A percentile compares a stretch with the other conserved stretches of the same genome.
Conservation (phyloP, 1,139 yeast species). For the Saccharomyces hybrid region DNA sequence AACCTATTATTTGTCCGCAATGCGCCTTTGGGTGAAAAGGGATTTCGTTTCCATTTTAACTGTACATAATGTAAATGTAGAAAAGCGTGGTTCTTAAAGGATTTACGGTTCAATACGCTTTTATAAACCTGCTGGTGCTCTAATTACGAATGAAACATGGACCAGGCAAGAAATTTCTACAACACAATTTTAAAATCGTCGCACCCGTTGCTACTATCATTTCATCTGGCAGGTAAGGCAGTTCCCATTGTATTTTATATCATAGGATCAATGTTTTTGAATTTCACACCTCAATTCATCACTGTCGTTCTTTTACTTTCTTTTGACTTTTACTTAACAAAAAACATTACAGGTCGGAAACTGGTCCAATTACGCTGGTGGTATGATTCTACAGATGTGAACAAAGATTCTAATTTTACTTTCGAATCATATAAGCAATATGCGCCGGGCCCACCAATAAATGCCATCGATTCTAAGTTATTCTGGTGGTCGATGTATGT, state of each 20-base stretch:
- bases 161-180: slow-evolving; percentile 27
- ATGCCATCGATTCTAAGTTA: slow-evolving; percentile 82
- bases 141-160: slow-evolving; percentile 13
- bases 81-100: neutral
- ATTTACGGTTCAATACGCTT: neutral
- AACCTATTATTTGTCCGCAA: neutral
- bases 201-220: slow-evolving; percentile 26
- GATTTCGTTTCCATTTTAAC: neutral
- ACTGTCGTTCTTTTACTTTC: slow-evolving; percentile 65
- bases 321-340: slow-evolving; percentile 90
- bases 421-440: slow-evolving; percentile 31
- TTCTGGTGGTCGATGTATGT: slow-evolving; percentile 78
- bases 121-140: neutral
- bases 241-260: slow-evolving; percentile 29
- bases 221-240: slow-evolving; percentile 28
- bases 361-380: slow-evolving; percentile 94
- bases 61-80: neutral
- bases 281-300: slow-evolving; percentile 50
- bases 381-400: slow-evolving; percentile 46
- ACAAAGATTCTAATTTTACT: slow-evolving; percentile 31
- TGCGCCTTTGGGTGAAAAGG: neutral
- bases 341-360: slow-evolving; percentile 82
- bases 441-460: slow-evolving; percentile 43
- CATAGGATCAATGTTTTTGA: slow-evolving; percentile 27
- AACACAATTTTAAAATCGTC: slow-evolving; percentile 31